Conservation (phyloP, 2,329 filamentous ascomycete species). For the Paecilomyces niveus region DNA sequence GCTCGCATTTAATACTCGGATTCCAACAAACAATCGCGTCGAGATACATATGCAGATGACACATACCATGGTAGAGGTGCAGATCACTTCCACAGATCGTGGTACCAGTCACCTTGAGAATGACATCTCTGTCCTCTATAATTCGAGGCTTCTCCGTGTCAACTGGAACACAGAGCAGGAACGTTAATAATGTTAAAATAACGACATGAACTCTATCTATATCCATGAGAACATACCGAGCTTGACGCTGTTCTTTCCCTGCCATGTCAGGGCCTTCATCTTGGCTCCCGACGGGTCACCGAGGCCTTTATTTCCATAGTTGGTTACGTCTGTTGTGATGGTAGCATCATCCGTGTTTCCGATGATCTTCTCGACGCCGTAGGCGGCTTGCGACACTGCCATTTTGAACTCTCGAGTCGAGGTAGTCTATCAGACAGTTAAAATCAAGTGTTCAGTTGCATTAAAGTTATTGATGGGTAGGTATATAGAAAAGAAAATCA, state of each 20-base stretch:
- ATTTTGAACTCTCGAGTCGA: slow-evolving; percentile 31
- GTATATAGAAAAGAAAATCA: neutral
- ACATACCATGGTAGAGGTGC: slow-evolving; percentile 40
- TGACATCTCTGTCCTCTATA: slow-evolving; percentile 67
- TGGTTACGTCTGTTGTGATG: slow-evolving; percentile 62
- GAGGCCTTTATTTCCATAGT: slow-evolving; percentile 52
- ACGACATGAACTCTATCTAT: neutral
- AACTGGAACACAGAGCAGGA: slow-evolving; percentile 28
- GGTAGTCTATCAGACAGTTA: neutral
- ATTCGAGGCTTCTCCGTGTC: slow-evolving; percentile 65
- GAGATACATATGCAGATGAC: too few relatives aligned
- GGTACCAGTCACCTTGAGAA: slow-evolving; percentile 66
- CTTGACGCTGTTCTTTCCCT: slow-evolving; percentile 71
- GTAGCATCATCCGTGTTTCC: slow-evolving; percentile 61
- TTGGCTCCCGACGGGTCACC: slow-evolving; percentile 48
- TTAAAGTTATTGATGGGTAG: neutral
- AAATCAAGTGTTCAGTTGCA: neutral
- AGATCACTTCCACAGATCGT: slow-evolving; percentile 57
- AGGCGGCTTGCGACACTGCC: slow-evolving; percentile 60
- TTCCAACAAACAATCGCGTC: neutral
- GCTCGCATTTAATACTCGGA: slow-evolving; percentile 4
- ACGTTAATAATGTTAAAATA: neutral
- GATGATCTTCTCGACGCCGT: slow-evolving; percentile 57
- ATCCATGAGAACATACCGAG: slow-evolving; percentile 41
- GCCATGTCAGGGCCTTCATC: slow-evolving; percentile 79